Base-by-base conservation (phyloP, 306 rosid species). In the Prunus padus region DNA sequence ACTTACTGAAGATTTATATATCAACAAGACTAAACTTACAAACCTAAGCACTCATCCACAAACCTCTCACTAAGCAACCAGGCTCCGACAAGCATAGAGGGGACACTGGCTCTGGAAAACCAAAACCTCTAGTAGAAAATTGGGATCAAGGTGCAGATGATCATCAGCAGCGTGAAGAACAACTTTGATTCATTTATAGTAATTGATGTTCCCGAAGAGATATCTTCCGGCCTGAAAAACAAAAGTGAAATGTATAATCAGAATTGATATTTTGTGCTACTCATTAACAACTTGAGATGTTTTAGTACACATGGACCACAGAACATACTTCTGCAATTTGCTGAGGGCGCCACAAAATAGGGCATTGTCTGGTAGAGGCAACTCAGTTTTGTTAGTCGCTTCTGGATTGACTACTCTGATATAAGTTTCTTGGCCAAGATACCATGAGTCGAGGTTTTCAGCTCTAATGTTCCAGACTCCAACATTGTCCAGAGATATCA, bases 371-470 rank as follows among this genome's bases (percentile, higher is more conserved):
- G 98, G 98, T 7, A 87, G 73, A 15, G 96, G 90, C 6, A 94
- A 69, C 88, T 94, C 98, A 7, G 98, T 94, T 81, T 92, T 94
- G 87, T 94, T 94, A 14, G 85, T 94, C 62, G 88, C 86, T 88
- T 94, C 97, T 0, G 93, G 95, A 79, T 94, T 94, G 71, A 92
- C 90, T 81, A 94, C 89, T 75, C 85, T 79, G 61, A 94, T 62
- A 70, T 94, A 94, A 45, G 98, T 94, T 89, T 94, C 98, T 82
- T 94, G 98, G 85, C 98, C 98, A 44, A 94, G 95, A 78, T 94
- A 92, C 97, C 97, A 94, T 0, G 97, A 87, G 78, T 94, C 98
- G 1, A 94, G 97, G 82, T 91, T 94, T 76, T 94, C 97, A 2
- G 98, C 77, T 83, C 98, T 86, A 50, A 92, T 80, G 84, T 92